Percentiles rank a stretch among this genome's conserved stretches.
Conservation (phyloP, 257 asterid species). For the Fraxinus pennsylvanica region DNA sequence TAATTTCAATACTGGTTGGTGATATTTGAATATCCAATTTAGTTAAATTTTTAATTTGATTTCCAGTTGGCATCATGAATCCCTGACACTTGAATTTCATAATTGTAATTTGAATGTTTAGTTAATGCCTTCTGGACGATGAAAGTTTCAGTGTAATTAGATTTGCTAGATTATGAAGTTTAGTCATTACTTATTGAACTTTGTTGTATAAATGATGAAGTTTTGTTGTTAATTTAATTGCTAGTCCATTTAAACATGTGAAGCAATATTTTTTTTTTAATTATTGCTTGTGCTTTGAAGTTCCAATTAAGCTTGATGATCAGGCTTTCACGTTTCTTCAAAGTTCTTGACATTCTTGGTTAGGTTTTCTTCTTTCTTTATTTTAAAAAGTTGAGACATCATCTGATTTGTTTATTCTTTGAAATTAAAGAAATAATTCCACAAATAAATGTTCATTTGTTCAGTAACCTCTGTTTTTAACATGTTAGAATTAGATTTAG, state of each 20-base stretch:
- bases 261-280: neutral
- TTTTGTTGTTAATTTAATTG: neutral
- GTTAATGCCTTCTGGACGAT: neutral
- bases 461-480: neutral
- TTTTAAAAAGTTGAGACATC: neutral
- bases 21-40: neutral
- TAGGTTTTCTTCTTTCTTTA: neutral
- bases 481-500: neutral
- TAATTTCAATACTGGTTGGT: neutral
- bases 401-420: neutral
- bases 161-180: neutral
- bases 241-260: neutral
- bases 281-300: neutral
- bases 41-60: neutral
- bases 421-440: neutral
- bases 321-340: neutral
- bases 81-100: neutral
- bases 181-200: neutral
- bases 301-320: neutral
- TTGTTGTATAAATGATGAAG: neutral
- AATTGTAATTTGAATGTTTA: neutral
- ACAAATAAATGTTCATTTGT: neutral
- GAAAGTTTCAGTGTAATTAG: neutral
- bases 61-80: neutral
- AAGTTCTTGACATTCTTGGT: neutral